phyloP scores from a whole-genome alignment of 306 rosid genomes.

The Medicago arabica region DNA sequence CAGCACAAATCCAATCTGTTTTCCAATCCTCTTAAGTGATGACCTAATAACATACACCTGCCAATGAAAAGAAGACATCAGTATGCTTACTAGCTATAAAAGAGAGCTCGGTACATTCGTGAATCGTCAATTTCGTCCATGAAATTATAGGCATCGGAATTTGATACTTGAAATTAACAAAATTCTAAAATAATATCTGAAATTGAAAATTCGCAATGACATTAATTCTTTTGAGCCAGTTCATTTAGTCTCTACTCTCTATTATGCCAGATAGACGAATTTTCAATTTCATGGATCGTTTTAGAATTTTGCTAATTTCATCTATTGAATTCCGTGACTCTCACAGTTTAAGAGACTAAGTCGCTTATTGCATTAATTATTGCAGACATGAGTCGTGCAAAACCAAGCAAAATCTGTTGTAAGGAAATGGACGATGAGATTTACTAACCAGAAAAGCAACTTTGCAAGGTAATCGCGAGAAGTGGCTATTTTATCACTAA shows the following conservation, averaged over 20 bases:
- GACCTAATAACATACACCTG: conserved; percentile 99
- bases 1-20: conserved; percentile 91
- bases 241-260: too few relatives aligned
- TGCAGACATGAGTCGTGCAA: background rate
- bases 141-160: background rate
- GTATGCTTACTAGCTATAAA: background rate
- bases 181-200: too few relatives aligned
- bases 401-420: background rate
- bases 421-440: conserved; percentile 31
- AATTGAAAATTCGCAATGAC: background rate
- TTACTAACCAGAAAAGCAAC: conserved; percentile 92
- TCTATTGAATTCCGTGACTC: background rate
- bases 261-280: too few relatives aligned
- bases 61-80: conserved; percentile 33
- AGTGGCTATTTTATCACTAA: conserved; percentile 58
- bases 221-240: background rate
- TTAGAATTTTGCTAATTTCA: background rate
- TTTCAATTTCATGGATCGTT: background rate
- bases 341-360: background rate
- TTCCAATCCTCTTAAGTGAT: conserved; percentile 97
- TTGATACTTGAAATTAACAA: background rate
- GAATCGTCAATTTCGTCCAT: background rate
- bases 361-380: background rate
- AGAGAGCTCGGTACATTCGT: conserved; percentile 6
- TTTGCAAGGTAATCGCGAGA: conserved; percentile 96